Base-by-base conservation (phyloP, 2,329 filamentous ascomycete genomes). In the Calonectria pauciramosa region DNA sequence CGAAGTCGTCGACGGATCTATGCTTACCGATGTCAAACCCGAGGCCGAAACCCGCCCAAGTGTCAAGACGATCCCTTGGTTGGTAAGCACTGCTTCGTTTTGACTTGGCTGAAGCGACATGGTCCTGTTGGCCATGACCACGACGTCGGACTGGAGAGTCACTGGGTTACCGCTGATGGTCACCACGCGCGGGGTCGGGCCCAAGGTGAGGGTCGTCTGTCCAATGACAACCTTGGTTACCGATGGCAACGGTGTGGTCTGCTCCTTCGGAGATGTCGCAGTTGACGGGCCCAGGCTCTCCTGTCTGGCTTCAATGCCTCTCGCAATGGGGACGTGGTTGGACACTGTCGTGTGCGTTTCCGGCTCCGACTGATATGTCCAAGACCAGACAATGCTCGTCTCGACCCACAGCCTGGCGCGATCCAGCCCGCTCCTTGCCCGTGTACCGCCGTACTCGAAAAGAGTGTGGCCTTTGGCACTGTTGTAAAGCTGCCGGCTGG, bases 191-290 rank as follows among this genome's bases (percentile, higher is more conserved):
- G 63, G 41, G 4, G 63, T 66, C 10, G 63, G 63, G 28, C 44
- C 63, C 28, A 66, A 49, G 10, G 63, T 66, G 20, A 66, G 47
- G 23, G 47, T 49, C 8, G 26, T 34, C n/a, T 66, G 41, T 34
- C 63, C 63, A n/a, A 66, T 51, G n/a, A 66, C 30, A 13, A 66
- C 63, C 41, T 66, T 66, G 26, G 63, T 66, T 1, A 66, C 41
- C n/a, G 63, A 32, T 23, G 63, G 30, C 44, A 16, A 34, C 28
- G 6, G 28, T 8, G 44, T 47, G 20, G 38, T 20, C 10, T 51
- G 16, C 32, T 30, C 47, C 9, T 16, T 34, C 6, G 36, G 16
- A 23, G 52, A 59, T 8, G 32, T 30, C 3, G 30, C 52, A 5
- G 52, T 23, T 23, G 41, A 8, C 16, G 32, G 5, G 4, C 20